These are phyloP conservation scores for Argentina anserina DNA, from an alignment of 306 rosid species.

Conservation along the genomic window DNA sequence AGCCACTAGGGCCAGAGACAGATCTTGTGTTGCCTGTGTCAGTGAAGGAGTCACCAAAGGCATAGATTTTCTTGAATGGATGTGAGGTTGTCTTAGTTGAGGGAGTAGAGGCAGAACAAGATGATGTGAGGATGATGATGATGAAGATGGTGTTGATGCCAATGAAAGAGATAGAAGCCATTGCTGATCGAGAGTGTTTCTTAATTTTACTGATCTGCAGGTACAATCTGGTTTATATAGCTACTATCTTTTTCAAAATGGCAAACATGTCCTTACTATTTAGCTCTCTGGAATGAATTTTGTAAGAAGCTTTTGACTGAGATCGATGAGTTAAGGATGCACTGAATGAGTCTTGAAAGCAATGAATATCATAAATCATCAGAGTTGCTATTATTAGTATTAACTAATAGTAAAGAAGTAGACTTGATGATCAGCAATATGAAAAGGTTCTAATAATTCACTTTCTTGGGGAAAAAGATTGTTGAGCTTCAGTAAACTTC, in stretches of 20 bases:
- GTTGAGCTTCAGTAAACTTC: neutral
- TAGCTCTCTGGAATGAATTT: neutral
- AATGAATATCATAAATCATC: neutral
- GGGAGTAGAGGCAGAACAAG: constrained; percentile 16
- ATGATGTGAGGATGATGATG: constrained; percentile 28
- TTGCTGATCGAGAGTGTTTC: constrained; percentile 7
- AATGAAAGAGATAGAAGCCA: constrained; percentile 27
- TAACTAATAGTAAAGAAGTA: neutral
- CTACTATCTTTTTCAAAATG: neutral
- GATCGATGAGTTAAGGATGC: neutral
- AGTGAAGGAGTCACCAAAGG: constrained; percentile 90
- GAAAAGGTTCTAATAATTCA: neutral
- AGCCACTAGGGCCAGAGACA: constrained; percentile 65
- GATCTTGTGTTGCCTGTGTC: constrained; percentile 91
- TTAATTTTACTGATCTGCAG: neutral
- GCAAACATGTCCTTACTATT: neutral
- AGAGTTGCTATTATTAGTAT: neutral
- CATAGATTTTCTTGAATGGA: constrained; percentile 69
- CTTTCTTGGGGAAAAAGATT: neutral
- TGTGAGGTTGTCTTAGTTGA: constrained; percentile 18
- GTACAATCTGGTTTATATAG: neutral
- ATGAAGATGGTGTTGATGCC: constrained; percentile 18
- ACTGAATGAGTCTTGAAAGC: neutral
- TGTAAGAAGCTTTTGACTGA: neutral
- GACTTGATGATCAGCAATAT: neutral